phyloP scores from a whole-genome alignment of 306 rosid genomes.

The Gynostemma pentaphyllum region DNA sequence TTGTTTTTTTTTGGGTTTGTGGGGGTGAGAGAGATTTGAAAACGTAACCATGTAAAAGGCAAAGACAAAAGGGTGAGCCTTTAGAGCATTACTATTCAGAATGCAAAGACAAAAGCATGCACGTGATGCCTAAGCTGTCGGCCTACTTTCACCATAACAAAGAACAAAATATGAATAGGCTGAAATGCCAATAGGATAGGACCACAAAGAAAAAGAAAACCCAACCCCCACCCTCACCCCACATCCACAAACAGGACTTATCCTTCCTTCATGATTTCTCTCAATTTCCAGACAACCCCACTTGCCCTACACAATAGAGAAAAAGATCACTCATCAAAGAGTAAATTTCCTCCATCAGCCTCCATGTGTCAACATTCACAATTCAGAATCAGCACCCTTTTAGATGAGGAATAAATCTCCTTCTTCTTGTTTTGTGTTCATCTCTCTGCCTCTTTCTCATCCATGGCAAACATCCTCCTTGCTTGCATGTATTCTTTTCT shows the following conservation, averaged over 20 bases:
- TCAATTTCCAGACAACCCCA: slow-evolving; percentile 16
- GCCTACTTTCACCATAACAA: slow-evolving; percentile 8
- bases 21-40: background rate
- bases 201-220: background rate
- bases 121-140: slow-evolving; percentile 10
- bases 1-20: no score
- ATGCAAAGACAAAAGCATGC: slow-evolving; percentile 5
- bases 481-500: slow-evolving; percentile 22
- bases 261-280: no score
- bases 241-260: background rate
- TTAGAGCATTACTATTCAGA: slow-evolving; percentile 8
- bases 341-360: background rate
- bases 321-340: no score
- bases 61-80: background rate
- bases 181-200: slow-evolving; percentile 8
- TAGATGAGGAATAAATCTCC: slow-evolving; percentile 30
- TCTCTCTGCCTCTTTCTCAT: slow-evolving; percentile 50
- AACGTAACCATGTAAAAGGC: background rate
- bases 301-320: background rate
- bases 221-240: background rate
- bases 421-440: slow-evolving; percentile 46
- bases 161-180: slow-evolving; percentile 11
- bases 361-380: background rate
- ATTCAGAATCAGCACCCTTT: slow-evolving; percentile 28
- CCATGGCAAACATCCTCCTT: slow-evolving; percentile 82